Evolutionary conservation across 208 protist species (phyloP).

Genomic region (Tritrichomonas musculus): DNA sequence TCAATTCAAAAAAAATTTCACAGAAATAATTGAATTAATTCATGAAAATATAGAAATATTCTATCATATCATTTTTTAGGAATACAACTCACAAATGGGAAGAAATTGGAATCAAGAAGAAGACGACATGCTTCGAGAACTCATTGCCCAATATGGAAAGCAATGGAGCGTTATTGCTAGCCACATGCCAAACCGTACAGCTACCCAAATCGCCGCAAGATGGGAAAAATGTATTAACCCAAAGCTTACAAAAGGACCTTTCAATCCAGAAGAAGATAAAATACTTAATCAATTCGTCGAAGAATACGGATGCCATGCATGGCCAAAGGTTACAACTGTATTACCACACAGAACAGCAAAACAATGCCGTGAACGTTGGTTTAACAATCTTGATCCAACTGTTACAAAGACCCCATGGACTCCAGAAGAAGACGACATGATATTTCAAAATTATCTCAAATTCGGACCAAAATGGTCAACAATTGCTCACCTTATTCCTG

Average conservation of each 20-base stretch:
- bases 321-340: not conserved
- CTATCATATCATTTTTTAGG: too few relatives aligned
- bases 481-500: not conserved
- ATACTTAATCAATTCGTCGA: not conserved
- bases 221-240: slow-evolving; percentile 30
- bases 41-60: too few relatives aligned
- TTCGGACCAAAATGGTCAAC: not conserved
- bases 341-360: not conserved
- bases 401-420: not conserved
- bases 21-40: too few relatives aligned
- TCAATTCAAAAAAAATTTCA: too few relatives aligned
- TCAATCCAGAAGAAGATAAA: not conserved
- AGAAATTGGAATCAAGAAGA: not conserved
- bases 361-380: not conserved
- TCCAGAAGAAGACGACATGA: not conserved
- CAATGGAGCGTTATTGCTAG: not conserved
- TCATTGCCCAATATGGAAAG: not conserved
- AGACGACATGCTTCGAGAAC: not conserved
- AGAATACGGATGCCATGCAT: not conserved
- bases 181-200: not conserved
- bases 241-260: not conserved
- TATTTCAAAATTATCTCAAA: not conserved
- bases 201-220: not conserved
- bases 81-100: too few relatives aligned
- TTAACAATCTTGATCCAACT: not conserved